Evolutionary conservation across 164 flowering plant species (phyloP).

Genomic region (Santalum album): DNA sequence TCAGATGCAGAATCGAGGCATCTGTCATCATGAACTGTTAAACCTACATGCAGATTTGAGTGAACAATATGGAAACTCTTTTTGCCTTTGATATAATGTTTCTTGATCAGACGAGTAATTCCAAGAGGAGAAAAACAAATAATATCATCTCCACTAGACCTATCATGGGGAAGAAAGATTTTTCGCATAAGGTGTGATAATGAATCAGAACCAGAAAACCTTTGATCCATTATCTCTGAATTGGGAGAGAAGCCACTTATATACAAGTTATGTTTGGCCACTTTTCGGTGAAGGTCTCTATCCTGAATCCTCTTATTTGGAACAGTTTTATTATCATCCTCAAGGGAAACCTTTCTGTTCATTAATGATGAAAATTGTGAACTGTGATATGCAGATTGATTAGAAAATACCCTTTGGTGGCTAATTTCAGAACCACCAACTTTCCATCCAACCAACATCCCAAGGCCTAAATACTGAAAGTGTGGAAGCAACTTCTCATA

Average conservation of each 20-base stretch:
- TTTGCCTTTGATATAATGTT: conserved; percentile 11
- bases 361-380: conserved; percentile 7
- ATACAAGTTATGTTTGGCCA: conserved; percentile 11
- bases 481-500: conserved; percentile 30
- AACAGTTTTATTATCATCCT: conserved; percentile 8
- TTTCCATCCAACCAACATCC: conserved; percentile 55
- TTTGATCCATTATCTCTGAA: conserved; percentile 16
- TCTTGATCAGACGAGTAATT: conserved; percentile 49
- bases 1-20: conserved; percentile 16
- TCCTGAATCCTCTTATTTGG: conserved; percentile 10
- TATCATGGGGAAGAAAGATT: conserved; percentile 49
- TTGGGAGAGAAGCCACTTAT: conserved; percentile 34
- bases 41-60: conserved; percentile 29
- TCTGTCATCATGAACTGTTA: conserved; percentile 39
- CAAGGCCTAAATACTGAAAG: conserved; percentile 33
- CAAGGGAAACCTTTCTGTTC: conserved; percentile 6
- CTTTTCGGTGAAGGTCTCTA: conserved; percentile 10
- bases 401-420: conserved; percentile 28
- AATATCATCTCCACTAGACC: conserved; percentile 36
- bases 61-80: conserved; percentile 43
- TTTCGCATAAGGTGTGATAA: conserved; percentile 31
- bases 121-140: conserved; percentile 73
- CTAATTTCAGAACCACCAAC: conserved; percentile 72
- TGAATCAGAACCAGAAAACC: conserved; percentile 8
- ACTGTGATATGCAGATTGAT: conserved; percentile 11